Base-by-base conservation (phyloP, 257 asterid genomes). In the Ajuga chamaepitys region DNA sequence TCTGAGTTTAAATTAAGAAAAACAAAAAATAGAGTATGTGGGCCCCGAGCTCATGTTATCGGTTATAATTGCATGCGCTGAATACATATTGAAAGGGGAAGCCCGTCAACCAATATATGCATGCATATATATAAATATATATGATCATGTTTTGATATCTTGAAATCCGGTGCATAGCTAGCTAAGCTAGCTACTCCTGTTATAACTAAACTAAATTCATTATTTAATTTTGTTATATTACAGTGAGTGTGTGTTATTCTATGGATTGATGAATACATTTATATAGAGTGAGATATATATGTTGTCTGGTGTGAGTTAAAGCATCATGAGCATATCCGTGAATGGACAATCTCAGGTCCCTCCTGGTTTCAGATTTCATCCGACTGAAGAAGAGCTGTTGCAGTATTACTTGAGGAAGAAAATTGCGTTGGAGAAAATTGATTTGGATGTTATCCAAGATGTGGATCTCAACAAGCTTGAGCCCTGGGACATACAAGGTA, bases 401-500 rank as follows among this genome's bases (percentile, higher is more conserved):
- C 93, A 82, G 44, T 85, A 85, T 47, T 85, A 82, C 74, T 58
- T 85, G 70, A 81, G 73, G 76, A 85, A 85, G 70, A 85, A 85
- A 62, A 77, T 82, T 42, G 77, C 67, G 6, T 59, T 35, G 0
- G 79, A 78, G 72, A 78, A 70, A 74, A 80, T 82, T 34, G 93
- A 85, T 66, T 73, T 85, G 74, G 89, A 85, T 62, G 87, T 83
- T 2, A 82, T 85, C 55, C 78, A 64, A 67, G 89, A 82, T 68
- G 87, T 85, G 40, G 93, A 85, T 77, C 93, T 85, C 64, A 82
- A 85, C 78, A 82, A 85, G 72, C 88, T 82, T 25, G 93, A 85
- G 76, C 89, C 93, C 0, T 85, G 89, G 93, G 93, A 85, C 32
- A 85, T 85, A 20, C 87, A 83, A 83, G 93, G 87, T 66, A 3